Evolutionary conservation across 2,329 filamentous ascomycete genomes (phyloP).

Genomic region (Epichloe coenophiala): DNA sequence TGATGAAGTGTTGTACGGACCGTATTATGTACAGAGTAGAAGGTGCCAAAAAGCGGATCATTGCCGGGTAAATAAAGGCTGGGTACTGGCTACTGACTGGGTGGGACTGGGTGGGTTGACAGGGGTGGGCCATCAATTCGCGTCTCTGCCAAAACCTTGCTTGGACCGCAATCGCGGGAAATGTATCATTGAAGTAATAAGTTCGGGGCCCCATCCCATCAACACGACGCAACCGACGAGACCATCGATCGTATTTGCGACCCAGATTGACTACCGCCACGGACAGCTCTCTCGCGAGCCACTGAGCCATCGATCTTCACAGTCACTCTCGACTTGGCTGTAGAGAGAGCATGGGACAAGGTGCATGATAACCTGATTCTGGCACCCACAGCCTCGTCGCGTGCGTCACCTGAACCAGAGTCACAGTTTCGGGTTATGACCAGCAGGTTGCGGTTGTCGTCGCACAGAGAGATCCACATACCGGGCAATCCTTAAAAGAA

Average conservation of each 20-base stretch:
- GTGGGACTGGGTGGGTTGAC: not conserved
- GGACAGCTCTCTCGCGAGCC: not conserved
- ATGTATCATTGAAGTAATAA: not conserved
- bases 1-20: not conserved
- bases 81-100: not conserved
- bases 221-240: not conserved
- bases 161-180: not conserved
- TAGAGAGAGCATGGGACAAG: slow-evolving; percentile 2
- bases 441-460: not conserved
- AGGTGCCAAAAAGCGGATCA: slow-evolving; percentile 1
- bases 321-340: not conserved
- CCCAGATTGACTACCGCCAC: not conserved
- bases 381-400: slow-evolving; percentile 1
- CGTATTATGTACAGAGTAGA: not conserved
- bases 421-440: not conserved
- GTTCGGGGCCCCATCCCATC: not conserved
- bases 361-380: slow-evolving; percentile 1
- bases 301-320: not conserved
- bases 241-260: not conserved
- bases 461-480: not conserved
- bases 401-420: not conserved
- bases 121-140: slow-evolving; percentile 2
- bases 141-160: slow-evolving; percentile 6
- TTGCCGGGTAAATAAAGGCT: slow-evolving; percentile 2
- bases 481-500: not conserved